Percentiles rank a stretch among this genome's conserved stretches.
phyloP scores from a whole-genome alignment of 768 basidiomycete species.

The Tulasnella sp. region DNA sequence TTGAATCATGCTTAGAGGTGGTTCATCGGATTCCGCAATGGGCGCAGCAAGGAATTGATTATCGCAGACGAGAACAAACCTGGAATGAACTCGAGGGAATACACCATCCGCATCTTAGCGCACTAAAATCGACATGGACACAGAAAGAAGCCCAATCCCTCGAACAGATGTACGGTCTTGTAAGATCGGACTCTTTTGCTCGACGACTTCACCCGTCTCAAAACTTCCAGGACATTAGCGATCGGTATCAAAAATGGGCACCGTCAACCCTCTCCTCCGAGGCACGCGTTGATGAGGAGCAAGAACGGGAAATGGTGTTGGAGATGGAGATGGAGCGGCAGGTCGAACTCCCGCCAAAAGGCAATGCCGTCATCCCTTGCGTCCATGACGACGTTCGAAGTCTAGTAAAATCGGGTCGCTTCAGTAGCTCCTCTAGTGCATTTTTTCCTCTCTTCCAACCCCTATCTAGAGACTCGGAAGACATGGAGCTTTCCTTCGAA shows the following conservation, averaged over 20 bases:
- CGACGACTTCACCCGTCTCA: background rate
- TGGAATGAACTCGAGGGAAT: too few relatives aligned
- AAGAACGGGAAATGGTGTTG: slow-evolving; percentile 36
- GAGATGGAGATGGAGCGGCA: slow-evolving; percentile 33
- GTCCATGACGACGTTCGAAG: slow-evolving; percentile 23
- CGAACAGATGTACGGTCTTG: slow-evolving; percentile 26
- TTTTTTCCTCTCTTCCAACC: slow-evolving; percentile 4
- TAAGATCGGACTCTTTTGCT: background rate
- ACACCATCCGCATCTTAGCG: too few relatives aligned
- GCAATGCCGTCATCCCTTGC: slow-evolving; percentile 22
- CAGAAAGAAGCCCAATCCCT: slow-evolving; percentile 31
- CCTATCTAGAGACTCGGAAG: too few relatives aligned
- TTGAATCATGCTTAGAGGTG: slow-evolving; percentile 34
- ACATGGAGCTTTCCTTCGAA: background rate
- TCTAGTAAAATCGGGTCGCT: slow-evolving; percentile 25
- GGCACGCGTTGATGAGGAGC: slow-evolving; percentile 31
- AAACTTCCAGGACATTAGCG: background rate
- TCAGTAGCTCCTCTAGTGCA: slow-evolving; percentile 15
- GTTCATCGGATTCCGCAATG: too few relatives aligned
- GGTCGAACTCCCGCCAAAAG: slow-evolving; percentile 25
- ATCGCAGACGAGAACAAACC: slow-evolving; percentile 29
- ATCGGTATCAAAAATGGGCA: too few relatives aligned
- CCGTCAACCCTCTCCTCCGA: background rate
- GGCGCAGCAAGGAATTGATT: slow-evolving; percentile 31
- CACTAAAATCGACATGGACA: slow-evolving; percentile 16